phyloP scores from a whole-genome alignment of 306 rosid genomes.

The Prunus armeniaca region DNA sequence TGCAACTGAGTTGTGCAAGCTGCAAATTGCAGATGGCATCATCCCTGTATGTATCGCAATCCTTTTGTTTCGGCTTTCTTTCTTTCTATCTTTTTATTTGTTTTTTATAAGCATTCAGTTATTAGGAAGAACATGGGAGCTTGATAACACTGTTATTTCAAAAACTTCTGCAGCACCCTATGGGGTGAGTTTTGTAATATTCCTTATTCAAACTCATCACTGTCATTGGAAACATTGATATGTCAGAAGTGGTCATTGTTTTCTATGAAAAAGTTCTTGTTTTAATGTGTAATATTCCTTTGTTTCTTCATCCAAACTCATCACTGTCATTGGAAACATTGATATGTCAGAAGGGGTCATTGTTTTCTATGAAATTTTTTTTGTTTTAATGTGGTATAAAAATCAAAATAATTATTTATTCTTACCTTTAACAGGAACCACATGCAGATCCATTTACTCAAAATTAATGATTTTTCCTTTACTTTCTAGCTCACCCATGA shows the following conservation, averaged over 20 bases:
- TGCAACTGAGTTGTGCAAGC: conserved; percentile 55
- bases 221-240: neutral
- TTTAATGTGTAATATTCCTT: neutral
- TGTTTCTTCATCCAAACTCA: neutral
- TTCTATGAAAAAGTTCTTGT: neutral
- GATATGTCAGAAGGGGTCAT: neutral
- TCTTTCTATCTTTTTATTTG: neutral
- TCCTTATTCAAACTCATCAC: neutral
- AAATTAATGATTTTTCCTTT: neutral
- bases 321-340: neutral
- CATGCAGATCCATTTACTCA: neutral
- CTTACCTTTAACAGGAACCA: neutral
- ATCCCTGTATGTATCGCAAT: conserved; percentile 63
- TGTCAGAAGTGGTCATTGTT: neutral
- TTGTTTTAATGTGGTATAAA: neutral
- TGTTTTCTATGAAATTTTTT: neutral
- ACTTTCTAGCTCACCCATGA: neutral
- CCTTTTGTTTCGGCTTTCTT: conserved; percentile 1
- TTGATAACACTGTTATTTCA: neutral
- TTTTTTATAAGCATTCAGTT: neutral
- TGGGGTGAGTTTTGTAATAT: neutral
- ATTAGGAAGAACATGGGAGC: neutral
- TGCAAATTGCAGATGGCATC: conserved; percentile 78
- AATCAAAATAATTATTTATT: no score
- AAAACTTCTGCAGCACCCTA: neutral